Evolutionary conservation across 2,329 filamentous ascomycete species (phyloP).

Genomic region (Stagonosporopsis rhizophila): DNA sequence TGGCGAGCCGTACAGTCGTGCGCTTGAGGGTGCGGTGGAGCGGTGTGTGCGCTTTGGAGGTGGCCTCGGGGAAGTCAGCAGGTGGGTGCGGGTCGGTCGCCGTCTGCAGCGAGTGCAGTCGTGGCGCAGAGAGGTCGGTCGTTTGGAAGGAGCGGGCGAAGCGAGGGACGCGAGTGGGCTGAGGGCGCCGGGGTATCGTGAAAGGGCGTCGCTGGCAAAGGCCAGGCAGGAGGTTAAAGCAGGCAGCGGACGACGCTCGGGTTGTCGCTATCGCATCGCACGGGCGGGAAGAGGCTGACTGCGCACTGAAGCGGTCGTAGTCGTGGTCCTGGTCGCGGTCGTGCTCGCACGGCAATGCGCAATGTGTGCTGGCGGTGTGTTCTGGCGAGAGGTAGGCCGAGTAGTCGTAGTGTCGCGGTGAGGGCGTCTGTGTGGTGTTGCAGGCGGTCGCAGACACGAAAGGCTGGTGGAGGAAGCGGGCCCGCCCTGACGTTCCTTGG

Average conservation of each 20-base stretch:
- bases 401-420: no score
- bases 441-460: constrained; percentile 7
- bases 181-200: constrained; percentile 13
- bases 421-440: constrained; percentile 11
- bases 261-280: constrained; percentile 13
- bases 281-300: constrained; percentile 8
- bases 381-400: neutral
- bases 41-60: neutral
- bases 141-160: neutral
- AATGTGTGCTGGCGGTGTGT: neutral
- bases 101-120: neutral
- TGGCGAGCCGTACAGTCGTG: neutral
- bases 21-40: neutral
- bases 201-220: constrained; percentile 19
- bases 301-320: constrained; percentile 13
- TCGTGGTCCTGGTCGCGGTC: neutral
- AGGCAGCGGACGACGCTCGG: constrained; percentile 14
- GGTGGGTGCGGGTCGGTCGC: neutral
- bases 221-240: constrained; percentile 3
- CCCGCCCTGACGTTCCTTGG: constrained; percentile 15
- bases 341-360: constrained; percentile 18
- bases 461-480: constrained; percentile 12
- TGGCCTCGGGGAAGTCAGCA: neutral
- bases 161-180: constrained; percentile 7
- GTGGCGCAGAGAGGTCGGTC: neutral